Base-by-base conservation (phyloP, 2,329 filamentous ascomycete genomes). In the Lachnellula cervina region DNA sequence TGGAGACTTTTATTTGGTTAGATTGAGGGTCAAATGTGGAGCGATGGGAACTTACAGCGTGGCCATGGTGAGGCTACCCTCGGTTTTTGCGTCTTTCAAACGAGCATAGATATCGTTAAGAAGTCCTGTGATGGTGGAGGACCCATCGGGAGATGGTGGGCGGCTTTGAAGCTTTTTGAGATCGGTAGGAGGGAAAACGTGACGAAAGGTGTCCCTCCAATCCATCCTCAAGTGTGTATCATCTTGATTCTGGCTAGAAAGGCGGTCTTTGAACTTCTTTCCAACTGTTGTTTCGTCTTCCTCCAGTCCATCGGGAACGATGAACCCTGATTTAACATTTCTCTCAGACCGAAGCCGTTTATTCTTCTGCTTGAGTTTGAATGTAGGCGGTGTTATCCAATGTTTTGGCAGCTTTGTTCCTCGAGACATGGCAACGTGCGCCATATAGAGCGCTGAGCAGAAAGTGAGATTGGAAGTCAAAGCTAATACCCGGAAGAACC, bases 401-500 rank as follows among this genome's bases (percentile, higher is more conserved):
- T 52, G 44, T 13, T 25, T 16, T 40, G 57, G 40, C 6, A 40
- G 35, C 19, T 19, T 49, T 21, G 42, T 35, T 13, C 52, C 38
- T 51, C 40, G 21, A 11, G 21, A 21, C 11, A 34, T 8, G 7
- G 23, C 9, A 34, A 38, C 25, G 14, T 55, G 50, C 4, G 68
- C 50, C 63, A 68, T 58, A 67, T 70, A 52, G 70, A 71, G 54
- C 21, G 72, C 73, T 50, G 75, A 76, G 37, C 68, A 67, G 16
- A 83, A 58, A 40, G 73, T 71, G 40, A 80, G 67, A 55, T 80
- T 70, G 23, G 70, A 67, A 5, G 67, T 71, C 2, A 82, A 60
- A 11, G 72, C 67, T 51, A 71, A 74, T 14, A 79, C 59, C 57
- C 82, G 78, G 52, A 76, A 80, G 59, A 80, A 79, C 19, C 70